These are phyloP conservation scores for Solanum hybrid DNA, from an alignment of 305 asterid genomes.

Conservation along the genomic window DNA sequence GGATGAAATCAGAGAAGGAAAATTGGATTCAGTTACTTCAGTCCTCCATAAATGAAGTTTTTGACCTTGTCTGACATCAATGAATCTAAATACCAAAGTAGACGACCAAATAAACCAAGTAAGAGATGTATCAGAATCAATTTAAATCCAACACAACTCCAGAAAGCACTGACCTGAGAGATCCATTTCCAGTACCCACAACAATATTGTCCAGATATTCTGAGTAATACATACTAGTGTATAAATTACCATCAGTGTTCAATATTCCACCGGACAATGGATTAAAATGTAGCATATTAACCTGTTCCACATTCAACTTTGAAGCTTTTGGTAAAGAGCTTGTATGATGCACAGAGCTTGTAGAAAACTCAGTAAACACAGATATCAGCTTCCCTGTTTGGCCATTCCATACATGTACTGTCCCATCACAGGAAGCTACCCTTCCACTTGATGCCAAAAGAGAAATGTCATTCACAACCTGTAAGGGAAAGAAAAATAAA, in stretches of 20 bases:
- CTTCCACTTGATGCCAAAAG: conserved; percentile 69
- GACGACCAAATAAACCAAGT: conserved; percentile 12
- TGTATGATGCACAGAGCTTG: conserved; percentile 19
- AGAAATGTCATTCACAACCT: conserved; percentile 88
- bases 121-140: neutral
- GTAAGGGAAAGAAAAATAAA: conserved; percentile 14
- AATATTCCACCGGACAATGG: conserved; percentile 67
- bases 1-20: conserved; percentile 79
- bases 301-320: conserved; percentile 56
- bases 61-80: conserved; percentile 80
- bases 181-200: conserved; percentile 93
- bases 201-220: conserved; percentile 57
- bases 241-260: conserved; percentile 75
- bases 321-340: conserved; percentile 41
- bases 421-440: conserved; percentile 98
- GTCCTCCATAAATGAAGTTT: conserved; percentile 93
- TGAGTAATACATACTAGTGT: conserved; percentile 78
- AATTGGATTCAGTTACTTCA: conserved; percentile 56
- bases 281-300: conserved; percentile 64
- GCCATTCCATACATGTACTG: conserved; percentile 90
- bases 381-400: conserved; percentile 73
- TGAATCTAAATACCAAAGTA: conserved; percentile 47
- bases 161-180: conserved; percentile 59
- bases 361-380: conserved; percentile 57
- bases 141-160: neutral